A percentile compares a stretch with the other conserved stretches of the same genome.
phyloP scores from a whole-genome alignment of 306 rosid species.

The Cyclanthera cordifolia region DNA sequence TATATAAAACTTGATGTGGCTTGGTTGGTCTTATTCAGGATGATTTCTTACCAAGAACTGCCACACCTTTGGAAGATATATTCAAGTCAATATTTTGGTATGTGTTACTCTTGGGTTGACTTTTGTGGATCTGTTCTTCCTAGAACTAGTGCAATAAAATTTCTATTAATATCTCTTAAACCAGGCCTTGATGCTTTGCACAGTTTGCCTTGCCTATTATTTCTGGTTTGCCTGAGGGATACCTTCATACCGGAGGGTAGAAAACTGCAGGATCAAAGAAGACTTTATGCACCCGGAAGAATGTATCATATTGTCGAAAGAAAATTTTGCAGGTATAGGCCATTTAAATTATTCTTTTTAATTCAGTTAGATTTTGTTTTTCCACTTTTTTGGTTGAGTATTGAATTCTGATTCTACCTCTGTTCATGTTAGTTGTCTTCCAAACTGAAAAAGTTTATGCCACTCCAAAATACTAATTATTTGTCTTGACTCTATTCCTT shows the following conservation, averaged over 20 bases:
- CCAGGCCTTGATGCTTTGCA: constrained; percentile 57
- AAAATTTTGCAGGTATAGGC: constrained; percentile 71
- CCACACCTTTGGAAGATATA: constrained; percentile 90
- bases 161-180: constrained; percentile 40
- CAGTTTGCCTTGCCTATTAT: constrained; percentile 94
- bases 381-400: background rate
- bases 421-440: background rate
- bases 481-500: background rate
- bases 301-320: constrained; percentile 87
- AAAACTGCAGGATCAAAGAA: constrained; percentile 80
- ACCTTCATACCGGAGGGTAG: constrained; percentile 80
- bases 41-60: constrained; percentile 91
- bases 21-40: constrained; percentile 39
- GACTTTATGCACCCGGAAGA: constrained; percentile 93
- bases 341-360: background rate
- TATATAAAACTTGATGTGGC: background rate
- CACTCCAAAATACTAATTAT: background rate
- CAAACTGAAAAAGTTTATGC: background rate
- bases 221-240: constrained; percentile 85
- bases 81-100: constrained; percentile 87
- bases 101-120: constrained; percentile 12
- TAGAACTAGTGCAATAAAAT: constrained; percentile 27
- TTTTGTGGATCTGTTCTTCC: constrained; percentile 2
- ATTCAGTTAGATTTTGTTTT: background rate
- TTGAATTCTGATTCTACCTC: background rate